These are phyloP conservation scores for Prorocentrum cordatum DNA, from an alignment of 169 alveolate genomes.

Conservation along the genomic window DNA sequence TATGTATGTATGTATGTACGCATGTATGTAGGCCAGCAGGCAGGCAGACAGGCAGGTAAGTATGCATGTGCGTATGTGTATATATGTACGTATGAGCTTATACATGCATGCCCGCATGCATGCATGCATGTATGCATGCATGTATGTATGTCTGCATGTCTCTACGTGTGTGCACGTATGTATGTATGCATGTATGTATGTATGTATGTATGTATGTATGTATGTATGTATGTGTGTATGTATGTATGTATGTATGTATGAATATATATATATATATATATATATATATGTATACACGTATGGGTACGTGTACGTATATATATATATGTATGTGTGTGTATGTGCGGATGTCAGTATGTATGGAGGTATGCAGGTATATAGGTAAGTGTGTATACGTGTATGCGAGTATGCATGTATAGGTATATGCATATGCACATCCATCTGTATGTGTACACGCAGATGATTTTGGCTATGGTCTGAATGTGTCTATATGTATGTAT, in stretches of 20 bases:
- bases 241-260: background rate
- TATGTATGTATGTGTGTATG: background rate
- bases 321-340: background rate
- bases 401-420: background rate
- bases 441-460: constrained; percentile 65
- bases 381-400: background rate
- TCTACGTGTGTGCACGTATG: background rate
- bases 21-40: too few species aligned
- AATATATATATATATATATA: background rate
- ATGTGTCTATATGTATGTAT: background rate
- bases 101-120: too few species aligned
- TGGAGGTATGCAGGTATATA: too few species aligned
- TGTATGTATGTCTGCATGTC: too few species aligned
- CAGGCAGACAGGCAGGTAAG: too few species aligned
- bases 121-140: background rate
- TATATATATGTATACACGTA: background rate
- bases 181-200: background rate
- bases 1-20: too few species aligned
- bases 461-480: constrained; percentile 67
- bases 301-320: background rate
- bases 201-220: background rate
- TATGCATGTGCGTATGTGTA: too few species aligned
- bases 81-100: too few species aligned
- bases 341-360: background rate
- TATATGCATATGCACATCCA: background rate